These are phyloP conservation scores for Chrysoporthe austroafricana DNA, from an alignment of 2,329 filamentous ascomycete genomes.

Conservation along the genomic window DNA sequence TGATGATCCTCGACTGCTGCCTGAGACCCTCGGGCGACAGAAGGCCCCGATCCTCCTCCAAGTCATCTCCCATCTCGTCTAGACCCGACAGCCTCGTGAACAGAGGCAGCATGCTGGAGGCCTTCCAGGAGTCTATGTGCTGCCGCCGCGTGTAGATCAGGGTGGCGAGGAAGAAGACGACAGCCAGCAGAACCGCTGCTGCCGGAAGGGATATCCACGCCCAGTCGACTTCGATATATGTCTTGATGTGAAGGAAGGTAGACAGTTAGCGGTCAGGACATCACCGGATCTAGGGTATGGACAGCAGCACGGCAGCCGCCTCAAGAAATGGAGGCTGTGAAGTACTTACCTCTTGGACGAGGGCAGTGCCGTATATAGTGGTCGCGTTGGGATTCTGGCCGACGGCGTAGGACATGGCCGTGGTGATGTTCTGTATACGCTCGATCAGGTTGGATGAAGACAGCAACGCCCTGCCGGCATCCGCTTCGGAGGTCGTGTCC, in stretches of 20 bases:
- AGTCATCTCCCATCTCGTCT: not conserved
- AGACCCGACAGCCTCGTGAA: not conserved
- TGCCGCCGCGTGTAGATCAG: not conserved
- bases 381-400: slow-evolving; percentile 2
- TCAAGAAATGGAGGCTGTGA: not conserved
- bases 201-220: slow-evolving; percentile 1
- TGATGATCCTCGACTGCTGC: not conserved
- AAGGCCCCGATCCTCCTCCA: not conserved
- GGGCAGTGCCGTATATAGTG: not conserved
- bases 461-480: not conserved
- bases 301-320: not conserved
- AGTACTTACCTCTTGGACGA: not conserved
- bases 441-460: not conserved
- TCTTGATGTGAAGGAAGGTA: not conserved
- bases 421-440: not conserved
- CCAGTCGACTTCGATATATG: slow-evolving; percentile 4
- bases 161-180: not conserved
- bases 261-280: not conserved
- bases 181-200: not conserved
- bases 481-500: not conserved
- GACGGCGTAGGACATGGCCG: not conserved
- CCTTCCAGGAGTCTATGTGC: slow-evolving; percentile 1
- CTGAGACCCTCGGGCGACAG: not conserved
- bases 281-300: not conserved
- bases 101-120: not conserved